Conservation (phyloP, 352 stramenopile genomes). For the Phytophthora chlamydospora region DNA sequence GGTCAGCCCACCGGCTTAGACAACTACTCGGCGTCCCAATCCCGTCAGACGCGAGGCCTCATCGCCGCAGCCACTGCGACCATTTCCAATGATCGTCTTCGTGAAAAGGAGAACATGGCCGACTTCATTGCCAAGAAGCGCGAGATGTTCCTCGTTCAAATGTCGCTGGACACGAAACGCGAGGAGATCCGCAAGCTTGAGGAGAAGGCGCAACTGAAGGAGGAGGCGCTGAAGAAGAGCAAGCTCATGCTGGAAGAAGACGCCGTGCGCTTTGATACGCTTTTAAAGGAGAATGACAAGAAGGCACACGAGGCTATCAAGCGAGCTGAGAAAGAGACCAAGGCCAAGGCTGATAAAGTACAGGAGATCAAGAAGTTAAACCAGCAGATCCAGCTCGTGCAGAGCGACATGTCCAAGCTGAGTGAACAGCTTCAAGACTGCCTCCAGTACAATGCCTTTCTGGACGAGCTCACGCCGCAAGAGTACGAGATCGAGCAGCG, state of each 20-base stretch:
- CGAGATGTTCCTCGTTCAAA: conserved; percentile 97
- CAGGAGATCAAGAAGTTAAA: conserved; percentile 96
- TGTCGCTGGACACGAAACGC: conserved; percentile 96
- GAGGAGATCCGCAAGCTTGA: conserved; percentile 97
- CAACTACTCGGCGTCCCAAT: conserved; percentile 71
- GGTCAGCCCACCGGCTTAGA: conserved; percentile 47
- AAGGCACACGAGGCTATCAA: conserved; percentile 97
- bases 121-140: conserved; percentile 97
- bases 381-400: conserved; percentile 94
- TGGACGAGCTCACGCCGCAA: conserved; percentile 91
- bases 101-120: conserved; percentile 95
- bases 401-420: conserved; percentile 95
- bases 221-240: conserved; percentile 95
- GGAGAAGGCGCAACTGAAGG: conserved; percentile 95
- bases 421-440: conserved; percentile 95
- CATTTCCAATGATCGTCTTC: conserved; percentile 86
- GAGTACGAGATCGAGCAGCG: conserved; percentile 89
- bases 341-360: conserved; percentile 93
- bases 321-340: conserved; percentile 93
- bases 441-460: conserved; percentile 93
- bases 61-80: conserved; percentile 79
- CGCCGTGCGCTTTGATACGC: conserved; percentile 95
- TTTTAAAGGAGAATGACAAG: conserved; percentile 98
- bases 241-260: conserved; percentile 97
- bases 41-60: conserved; percentile 75